Evolutionary conservation across 2,329 filamentous ascomycete species (phyloP).

Genomic region (Monosporascus sp.): DNA sequence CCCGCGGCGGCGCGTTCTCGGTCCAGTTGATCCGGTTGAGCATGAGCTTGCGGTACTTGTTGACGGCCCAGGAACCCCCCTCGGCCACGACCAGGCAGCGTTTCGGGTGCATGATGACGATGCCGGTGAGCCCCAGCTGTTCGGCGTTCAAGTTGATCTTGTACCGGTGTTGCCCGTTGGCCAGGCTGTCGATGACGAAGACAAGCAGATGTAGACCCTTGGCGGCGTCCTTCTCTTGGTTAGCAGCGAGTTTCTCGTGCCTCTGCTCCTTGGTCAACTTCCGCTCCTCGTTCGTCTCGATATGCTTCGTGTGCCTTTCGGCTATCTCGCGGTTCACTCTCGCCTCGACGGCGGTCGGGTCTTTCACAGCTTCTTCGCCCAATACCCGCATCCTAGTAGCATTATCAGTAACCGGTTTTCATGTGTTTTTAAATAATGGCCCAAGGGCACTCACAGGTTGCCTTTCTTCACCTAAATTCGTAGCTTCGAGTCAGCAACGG

Average conservation of each 20-base stretch:
- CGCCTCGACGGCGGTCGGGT: conserved; percentile 94
- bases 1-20: conserved; percentile 70
- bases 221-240: conserved; percentile 82
- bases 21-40: conserved; percentile 91
- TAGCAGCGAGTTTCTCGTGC: conserved; percentile 72
- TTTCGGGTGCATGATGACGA: conserved; percentile 87
- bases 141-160: conserved; percentile 92
- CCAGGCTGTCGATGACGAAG: conserved; percentile 84
- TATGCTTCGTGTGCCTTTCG: conserved; percentile 74
- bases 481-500: too few relatives aligned
- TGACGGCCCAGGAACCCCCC: conserved; percentile 77
- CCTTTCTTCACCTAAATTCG: conserved; percentile 69
- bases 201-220: conserved; percentile 83
- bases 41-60: conserved; percentile 88
- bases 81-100: conserved; percentile 90
- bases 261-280: conserved; percentile 85
- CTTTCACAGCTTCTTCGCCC: conserved; percentile 85
- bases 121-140: conserved; percentile 77
- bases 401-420: background rate
- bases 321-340: conserved; percentile 90
- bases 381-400: conserved; percentile 71
- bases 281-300: conserved; percentile 73
- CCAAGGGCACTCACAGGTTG: conserved; percentile 52
- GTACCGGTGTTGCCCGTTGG: conserved; percentile 88
- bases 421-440: too few relatives aligned